Evolutionary conservation across 306 rosid species (phyloP), one percentile per base, ranked within the genome.

Genomic region (Cucumis cinereus): DNA sequence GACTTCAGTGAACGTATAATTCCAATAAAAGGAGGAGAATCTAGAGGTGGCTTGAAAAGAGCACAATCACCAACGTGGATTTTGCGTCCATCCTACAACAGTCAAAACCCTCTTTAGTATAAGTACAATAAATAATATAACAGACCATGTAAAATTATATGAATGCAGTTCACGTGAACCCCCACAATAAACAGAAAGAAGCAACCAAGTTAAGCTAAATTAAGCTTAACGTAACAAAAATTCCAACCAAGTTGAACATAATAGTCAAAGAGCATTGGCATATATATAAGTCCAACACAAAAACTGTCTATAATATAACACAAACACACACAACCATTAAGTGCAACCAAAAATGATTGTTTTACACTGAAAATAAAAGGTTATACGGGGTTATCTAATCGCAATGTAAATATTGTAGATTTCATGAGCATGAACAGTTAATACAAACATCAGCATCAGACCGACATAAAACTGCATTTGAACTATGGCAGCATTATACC

Each of bases 11-110:
- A 79, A 82, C 96, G 96, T 81, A 93, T 93, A 83, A 91, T 93
- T 83, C 98, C 98, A 82, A 93, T 85, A 82, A 93, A 93, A 83
- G 98, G 96, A 60, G 96, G 97, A 69, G 90, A 85, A 81, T 89
- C 96, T 79, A 74, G 83, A 58, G 98, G 98, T 7, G 97, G 96
- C 81, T 91, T 93, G 85, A 93, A 93, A 81, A 93, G 97, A 54
- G 98, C 98, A 89, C 96, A 91, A 74, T 93, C 98, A 69, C 98
- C 98, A 78, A 90, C 88, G 43, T 85, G 84, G 73, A 93, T 89
- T 86, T 91, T 85, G 86, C 98, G 98, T 78, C 98, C 98, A 79
- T 93, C 98, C 98, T 92, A 43, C 6, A 26, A 43, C 36, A 43
- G 53, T 43, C 82, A 70, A 70, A 70, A 70, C 24, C 23, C 26